A percentile compares a stretch with the other conserved stretches of the same genome.
Evolutionary conservation across 495 filamentous ascomycete genomes (phyloP).

Genomic region (Penicillium paradoxum): DNA sequence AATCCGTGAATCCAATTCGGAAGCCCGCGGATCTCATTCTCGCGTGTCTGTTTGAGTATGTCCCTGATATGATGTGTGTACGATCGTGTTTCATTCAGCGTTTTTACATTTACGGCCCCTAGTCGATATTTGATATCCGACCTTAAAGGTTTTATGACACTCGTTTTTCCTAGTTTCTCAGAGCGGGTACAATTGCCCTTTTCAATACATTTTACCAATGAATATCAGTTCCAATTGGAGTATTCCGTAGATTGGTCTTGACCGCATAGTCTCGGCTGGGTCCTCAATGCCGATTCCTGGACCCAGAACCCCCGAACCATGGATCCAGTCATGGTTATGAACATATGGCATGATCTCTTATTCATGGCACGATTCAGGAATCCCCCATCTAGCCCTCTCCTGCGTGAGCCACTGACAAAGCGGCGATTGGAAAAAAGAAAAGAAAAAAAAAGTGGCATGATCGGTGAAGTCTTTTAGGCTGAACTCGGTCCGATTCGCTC

Average conservation of each 20-base stretch:
- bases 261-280: neutral
- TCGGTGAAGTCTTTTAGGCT: neutral
- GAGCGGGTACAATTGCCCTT: neutral
- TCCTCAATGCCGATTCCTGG: no score
- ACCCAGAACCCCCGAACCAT: neutral
- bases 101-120: constrained; percentile 11
- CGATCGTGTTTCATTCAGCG: constrained; percentile 25
- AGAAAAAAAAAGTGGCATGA: neutral
- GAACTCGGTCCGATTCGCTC: neutral
- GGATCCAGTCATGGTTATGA: neutral
- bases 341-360: neutral
- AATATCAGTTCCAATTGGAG: neutral
- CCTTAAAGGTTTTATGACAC: constrained; percentile 1
- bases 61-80: constrained; percentile 28
- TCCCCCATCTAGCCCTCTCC: neutral
- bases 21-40: constrained; percentile 6
- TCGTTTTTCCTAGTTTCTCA: neutral
- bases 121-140: constrained; percentile 16
- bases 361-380: no score
- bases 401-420: neutral
- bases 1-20: neutral
- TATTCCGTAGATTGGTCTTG: neutral
- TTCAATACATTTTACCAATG: neutral
- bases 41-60: constrained; percentile 22
- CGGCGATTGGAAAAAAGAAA: neutral